phyloP scores from a whole-genome alignment of 768 basidiomycete genomes.

The Kwoniella europaea region DNA sequence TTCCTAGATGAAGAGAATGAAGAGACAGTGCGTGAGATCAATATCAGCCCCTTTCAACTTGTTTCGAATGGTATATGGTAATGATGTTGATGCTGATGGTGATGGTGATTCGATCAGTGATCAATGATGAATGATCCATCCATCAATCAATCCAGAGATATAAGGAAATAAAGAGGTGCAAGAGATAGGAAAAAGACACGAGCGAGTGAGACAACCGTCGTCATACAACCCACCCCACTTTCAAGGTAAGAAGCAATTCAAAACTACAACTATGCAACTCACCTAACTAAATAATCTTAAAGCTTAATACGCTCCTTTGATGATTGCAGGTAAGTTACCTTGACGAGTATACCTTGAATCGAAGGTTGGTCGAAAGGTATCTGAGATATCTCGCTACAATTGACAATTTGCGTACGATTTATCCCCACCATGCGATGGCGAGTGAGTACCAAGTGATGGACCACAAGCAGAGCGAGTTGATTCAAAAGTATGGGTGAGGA shows the following conservation, averaged over 20 bases:
- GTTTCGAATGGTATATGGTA: background rate
- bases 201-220: slow-evolving; percentile 2
- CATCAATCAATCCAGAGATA: background rate
- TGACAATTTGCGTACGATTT: no score
- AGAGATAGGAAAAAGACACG: slow-evolving; percentile 1
- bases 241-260: background rate
- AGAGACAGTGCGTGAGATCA: background rate
- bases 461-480: no score
- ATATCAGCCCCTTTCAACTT: background rate
- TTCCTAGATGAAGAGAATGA: slow-evolving; percentile 1
- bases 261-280: background rate
- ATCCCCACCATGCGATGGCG: no score
- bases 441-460: no score
- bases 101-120: background rate
- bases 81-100: background rate
- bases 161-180: background rate
- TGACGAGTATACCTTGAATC: background rate
- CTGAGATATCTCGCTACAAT: no score
- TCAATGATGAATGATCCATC: background rate
- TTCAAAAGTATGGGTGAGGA: no score
- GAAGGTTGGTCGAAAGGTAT: no score
- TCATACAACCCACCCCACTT: background rate
- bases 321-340: background rate
- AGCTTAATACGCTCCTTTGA: background rate
- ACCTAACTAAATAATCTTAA: background rate